These are phyloP conservation scores for Luffa acutangula DNA, from an alignment of 306 rosid genomes.

Conservation along the genomic window DNA sequence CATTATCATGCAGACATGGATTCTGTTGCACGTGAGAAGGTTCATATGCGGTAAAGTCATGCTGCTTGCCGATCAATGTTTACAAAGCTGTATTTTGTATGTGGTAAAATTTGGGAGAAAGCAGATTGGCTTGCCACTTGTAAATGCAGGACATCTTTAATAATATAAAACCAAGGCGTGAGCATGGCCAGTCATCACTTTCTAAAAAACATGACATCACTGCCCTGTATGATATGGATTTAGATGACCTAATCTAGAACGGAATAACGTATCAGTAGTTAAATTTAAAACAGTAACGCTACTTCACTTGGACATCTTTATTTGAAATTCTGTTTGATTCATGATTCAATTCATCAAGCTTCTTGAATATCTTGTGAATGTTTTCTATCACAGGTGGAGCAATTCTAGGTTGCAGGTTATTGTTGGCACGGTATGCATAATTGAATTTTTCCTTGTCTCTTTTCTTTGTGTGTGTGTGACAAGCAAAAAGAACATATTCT, in stretches of 20 bases:
- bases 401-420: slow-evolving; percentile 73
- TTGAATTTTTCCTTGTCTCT: slow-evolving; percentile 1
- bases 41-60: slow-evolving; percentile 68
- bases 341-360: neutral
- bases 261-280: neutral
- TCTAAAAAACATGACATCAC: neutral
- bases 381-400: slow-evolving; percentile 62
- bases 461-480: neutral
- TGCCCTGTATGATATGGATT: neutral
- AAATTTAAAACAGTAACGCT: neutral
- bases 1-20: slow-evolving; percentile 96
- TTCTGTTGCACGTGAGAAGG: slow-evolving; percentile 59
- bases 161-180: neutral
- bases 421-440: slow-evolving; percentile 76
- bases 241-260: neutral
- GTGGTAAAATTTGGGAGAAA: neutral
- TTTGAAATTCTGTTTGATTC: neutral
- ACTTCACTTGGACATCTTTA: neutral
- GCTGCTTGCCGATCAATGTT: neutral
- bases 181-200: neutral
- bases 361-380: slow-evolving; percentile 7
- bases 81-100: neutral
- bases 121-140: neutral
- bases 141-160: neutral
- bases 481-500: neutral